phyloP scores from a whole-genome alignment of 31 red algal genomes.

The Asparagopsis taxiformis region DNA sequence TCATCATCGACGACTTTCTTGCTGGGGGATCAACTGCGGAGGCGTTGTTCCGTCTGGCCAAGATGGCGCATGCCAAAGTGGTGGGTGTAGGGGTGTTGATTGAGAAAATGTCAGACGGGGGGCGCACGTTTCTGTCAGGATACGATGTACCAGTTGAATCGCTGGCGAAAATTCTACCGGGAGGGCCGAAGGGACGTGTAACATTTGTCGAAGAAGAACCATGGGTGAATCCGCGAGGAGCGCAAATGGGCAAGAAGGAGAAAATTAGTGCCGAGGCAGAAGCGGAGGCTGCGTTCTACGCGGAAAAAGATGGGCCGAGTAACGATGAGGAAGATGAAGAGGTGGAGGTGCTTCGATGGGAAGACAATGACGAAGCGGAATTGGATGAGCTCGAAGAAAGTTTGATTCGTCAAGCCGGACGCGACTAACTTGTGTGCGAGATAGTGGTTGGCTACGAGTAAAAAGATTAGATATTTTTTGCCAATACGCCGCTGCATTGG shows the following conservation, averaged over 20 bases:
- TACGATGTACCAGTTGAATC: conserved; percentile 92
- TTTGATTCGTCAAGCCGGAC: too few relatives aligned
- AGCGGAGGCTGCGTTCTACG: conserved; percentile 7
- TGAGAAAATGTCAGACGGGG: conserved; percentile 83
- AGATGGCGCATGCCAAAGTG: conserved; percentile 83
- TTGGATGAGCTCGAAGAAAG: too few relatives aligned
- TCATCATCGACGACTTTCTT: conserved; percentile 95
- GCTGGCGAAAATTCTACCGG: conserved; percentile 74
- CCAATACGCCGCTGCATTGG: too few relatives aligned
- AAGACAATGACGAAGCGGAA: conserved; percentile 28
- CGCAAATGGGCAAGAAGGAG: conserved; percentile 5
- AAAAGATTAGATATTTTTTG: too few relatives aligned
- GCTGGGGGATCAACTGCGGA: conserved; percentile 87
- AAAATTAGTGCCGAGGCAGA: conserved; percentile 1
- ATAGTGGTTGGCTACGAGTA: conserved; percentile 6
- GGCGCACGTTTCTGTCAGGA: conserved; percentile 81
- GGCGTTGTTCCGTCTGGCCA: conserved; percentile 86
- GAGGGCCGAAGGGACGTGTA: conserved; percentile 40
- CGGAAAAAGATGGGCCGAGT: not conserved
- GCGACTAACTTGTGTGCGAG: too few relatives aligned
- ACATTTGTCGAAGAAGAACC: conserved; percentile 61
- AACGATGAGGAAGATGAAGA: conserved; percentile 41
- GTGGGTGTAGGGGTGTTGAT: conserved; percentile 92
- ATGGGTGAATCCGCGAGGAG: conserved; percentile 7
- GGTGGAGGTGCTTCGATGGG: conserved; percentile 9